Evolutionary conservation across 345 rosid species (phyloP).

Genomic region (Citrus sp.): DNA sequence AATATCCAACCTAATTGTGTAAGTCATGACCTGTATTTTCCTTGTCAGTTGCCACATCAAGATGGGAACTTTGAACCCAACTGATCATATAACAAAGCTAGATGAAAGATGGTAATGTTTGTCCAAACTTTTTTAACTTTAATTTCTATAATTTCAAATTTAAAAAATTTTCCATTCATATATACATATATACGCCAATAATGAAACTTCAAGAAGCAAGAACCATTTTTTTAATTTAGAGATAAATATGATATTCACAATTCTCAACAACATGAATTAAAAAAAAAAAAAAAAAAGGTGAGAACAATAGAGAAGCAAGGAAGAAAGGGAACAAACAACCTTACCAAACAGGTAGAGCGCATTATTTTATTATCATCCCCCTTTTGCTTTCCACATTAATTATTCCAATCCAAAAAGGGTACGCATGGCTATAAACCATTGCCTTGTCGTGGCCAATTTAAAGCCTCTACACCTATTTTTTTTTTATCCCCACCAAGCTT

Average conservation of each 20-base stretch:
- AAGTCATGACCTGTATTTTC: neutral
- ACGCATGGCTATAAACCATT: conserved; percentile 10
- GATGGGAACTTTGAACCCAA: neutral
- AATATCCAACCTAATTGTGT: conserved; percentile 4
- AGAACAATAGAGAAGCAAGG: neutral
- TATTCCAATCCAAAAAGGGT: conserved; percentile 11
- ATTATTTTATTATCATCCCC: neutral
- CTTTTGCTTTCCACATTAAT: conserved; percentile 3
- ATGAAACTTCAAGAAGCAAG: neutral
- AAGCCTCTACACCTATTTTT: neutral
- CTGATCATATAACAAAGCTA: neutral
- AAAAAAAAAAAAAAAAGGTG: too few relatives aligned
- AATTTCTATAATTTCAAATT: neutral
- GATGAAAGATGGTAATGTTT: neutral
- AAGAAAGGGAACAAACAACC: neutral
- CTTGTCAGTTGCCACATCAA: neutral
- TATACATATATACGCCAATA: neutral
- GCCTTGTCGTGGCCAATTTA: conserved; percentile 13
- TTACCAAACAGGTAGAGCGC: neutral
- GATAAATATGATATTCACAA: neutral
- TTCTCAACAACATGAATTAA: neutral
- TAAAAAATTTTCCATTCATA: too few relatives aligned
- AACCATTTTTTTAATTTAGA: neutral
- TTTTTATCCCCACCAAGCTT: neutral
- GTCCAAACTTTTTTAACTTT: neutral